These are phyloP conservation scores for Tieghemostelium lacteum DNA, from an alignment of 78 protist species.

Conservation along the genomic window DNA sequence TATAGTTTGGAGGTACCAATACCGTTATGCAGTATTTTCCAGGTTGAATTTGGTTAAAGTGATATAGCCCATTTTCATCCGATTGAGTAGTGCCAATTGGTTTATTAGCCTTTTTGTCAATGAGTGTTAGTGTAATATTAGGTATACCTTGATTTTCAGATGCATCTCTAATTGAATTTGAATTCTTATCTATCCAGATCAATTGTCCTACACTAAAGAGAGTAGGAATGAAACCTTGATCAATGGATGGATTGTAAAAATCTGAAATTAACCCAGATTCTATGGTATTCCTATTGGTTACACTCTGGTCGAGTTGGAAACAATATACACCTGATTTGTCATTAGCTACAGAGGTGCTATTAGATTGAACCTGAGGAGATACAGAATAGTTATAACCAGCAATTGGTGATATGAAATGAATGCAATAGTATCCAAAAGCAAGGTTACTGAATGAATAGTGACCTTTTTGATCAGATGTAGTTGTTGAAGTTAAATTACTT, in stretches of 20 bases:
- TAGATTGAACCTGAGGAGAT: not conserved
- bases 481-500: not conserved
- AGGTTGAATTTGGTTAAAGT: conserved; percentile 6
- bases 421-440: conserved; percentile 19
- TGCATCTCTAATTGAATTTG: not conserved
- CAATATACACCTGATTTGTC: conserved; percentile 10
- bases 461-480: conserved; percentile 18
- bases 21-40: no score
- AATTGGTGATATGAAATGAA: conserved; percentile 3
- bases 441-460: conserved; percentile 19
- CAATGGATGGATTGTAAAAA: not conserved
- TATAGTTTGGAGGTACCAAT: not conserved
- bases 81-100: not conserved
- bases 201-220: conserved; percentile 43
- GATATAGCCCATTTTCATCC: conserved; percentile 9
- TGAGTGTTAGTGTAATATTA: not conserved
- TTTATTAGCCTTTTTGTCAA: not conserved
- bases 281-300: not conserved
- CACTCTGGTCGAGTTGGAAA: not conserved
- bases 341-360: conserved; percentile 17
- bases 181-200: conserved; percentile 27
- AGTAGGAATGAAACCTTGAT: conserved; percentile 33
- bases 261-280: not conserved
- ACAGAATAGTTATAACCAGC: conserved; percentile 9
- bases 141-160: not conserved